Evolutionary conservation across 352 stramenopile species (phyloP).

Genomic region (Aphanomyces euteiches): DNA sequence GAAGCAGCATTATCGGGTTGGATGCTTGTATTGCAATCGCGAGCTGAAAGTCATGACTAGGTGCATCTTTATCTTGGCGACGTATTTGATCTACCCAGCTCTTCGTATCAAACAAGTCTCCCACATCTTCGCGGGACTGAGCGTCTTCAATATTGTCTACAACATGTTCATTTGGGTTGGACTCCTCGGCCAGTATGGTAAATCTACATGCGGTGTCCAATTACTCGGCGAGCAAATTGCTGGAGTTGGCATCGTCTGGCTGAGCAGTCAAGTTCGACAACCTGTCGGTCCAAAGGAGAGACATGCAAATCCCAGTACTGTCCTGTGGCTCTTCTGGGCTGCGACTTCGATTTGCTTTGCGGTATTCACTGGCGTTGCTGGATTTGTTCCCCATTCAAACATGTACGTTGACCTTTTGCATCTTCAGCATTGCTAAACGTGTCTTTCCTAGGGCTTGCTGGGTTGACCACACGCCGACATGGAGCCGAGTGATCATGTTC

Average conservation of each 20-base stretch:
- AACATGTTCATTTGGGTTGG: slow-evolving; percentile 56
- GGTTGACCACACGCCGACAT: slow-evolving; percentile 47
- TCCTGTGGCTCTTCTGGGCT: slow-evolving; percentile 48
- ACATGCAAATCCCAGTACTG: slow-evolving; percentile 51
- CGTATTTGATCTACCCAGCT: slow-evolving; percentile 61
- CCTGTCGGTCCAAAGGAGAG: slow-evolving; percentile 49
- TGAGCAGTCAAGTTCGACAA: slow-evolving; percentile 59
- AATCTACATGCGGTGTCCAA: slow-evolving; percentile 42
- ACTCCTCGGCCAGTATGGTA: slow-evolving; percentile 8
- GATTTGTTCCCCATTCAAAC: slow-evolving; percentile 59
- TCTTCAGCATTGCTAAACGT: neutral
- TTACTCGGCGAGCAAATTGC: slow-evolving; percentile 61
- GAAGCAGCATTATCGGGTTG: slow-evolving; percentile 57
- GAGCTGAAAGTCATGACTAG: neutral
- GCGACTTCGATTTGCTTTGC: slow-evolving; percentile 44
- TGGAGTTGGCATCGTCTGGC: slow-evolving; percentile 54
- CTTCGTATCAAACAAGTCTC: slow-evolving; percentile 51
- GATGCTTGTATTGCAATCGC: slow-evolving; percentile 15
- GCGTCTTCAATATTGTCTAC: slow-evolving; percentile 53
- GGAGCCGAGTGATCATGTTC: slow-evolving; percentile 54
- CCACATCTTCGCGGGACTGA: slow-evolving; percentile 60
- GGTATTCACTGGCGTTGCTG: slow-evolving; percentile 53
- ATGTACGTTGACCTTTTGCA: slow-evolving; percentile 24
- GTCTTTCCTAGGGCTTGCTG: slow-evolving; percentile 36
- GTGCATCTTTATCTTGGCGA: slow-evolving; percentile 51